phyloP scores from a whole-genome alignment of 2,329 filamentous ascomycete species.

The Knufia fluminis region DNA sequence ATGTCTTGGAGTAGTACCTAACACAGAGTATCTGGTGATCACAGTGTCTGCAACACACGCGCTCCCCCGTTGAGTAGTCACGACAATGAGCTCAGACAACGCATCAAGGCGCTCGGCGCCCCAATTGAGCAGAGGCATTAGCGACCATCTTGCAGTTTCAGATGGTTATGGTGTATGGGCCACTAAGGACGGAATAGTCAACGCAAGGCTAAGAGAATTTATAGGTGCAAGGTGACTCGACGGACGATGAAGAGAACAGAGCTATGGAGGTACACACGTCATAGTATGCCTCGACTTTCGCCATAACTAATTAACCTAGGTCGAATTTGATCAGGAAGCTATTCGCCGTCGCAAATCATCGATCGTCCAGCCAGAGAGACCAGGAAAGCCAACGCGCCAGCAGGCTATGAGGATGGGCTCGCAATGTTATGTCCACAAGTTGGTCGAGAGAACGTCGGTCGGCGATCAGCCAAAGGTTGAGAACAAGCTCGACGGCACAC shows the following conservation, averaged over 20 bases:
- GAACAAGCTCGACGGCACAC: conserved; percentile 11
- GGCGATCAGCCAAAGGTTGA: conserved; percentile 18
- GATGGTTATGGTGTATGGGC: neutral
- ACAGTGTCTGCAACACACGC: neutral
- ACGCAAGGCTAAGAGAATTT: conserved; percentile 3
- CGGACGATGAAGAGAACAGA: conserved; percentile 28
- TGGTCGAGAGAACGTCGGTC: conserved; percentile 38
- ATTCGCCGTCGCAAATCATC: conserved; percentile 53
- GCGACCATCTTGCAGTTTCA: conserved; percentile 12
- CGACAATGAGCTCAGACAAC: neutral
- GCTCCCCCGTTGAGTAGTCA: neutral
- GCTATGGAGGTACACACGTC: conserved; percentile 3
- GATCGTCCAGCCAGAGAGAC: conserved; percentile 33
- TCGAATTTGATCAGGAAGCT: conserved; percentile 46
- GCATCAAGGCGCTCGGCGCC: conserved; percentile 8
- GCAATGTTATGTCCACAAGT: conserved; percentile 53
- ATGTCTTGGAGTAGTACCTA: no score
- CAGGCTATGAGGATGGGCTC: conserved; percentile 37
- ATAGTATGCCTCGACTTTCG: neutral
- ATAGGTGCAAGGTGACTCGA: conserved; percentile 26
- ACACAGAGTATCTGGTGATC: no score
- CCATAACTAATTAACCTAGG: conserved; percentile 30
- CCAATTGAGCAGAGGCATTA: conserved; percentile 18
- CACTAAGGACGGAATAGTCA: neutral
- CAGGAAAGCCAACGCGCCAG: conserved; percentile 8